Base-by-base conservation (phyloP, 2,329 filamentous ascomycete species). In the Metarhizium brunneum region DNA sequence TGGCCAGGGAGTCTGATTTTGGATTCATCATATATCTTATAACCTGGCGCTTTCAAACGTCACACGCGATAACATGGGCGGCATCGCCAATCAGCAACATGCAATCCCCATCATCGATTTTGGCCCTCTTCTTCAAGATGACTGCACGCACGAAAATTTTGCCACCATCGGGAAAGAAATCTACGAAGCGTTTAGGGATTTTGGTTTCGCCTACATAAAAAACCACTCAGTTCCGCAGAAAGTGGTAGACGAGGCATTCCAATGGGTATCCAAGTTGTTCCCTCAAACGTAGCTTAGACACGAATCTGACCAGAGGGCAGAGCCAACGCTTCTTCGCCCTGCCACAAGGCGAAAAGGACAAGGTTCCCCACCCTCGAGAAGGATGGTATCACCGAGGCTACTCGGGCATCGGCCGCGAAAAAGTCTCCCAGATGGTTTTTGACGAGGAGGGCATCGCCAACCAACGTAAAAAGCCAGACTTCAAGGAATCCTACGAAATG, bases 401-500 rank as follows among this genome's bases (percentile, higher is more conserved):
- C 57, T 68, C 66, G 32, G 63, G 64, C 47, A 61, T 64, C 47
- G 68, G 62, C 53, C 63, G 60, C 47, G 68, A 69, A 59, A 69
- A 68, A 55, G 62, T 68, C 1, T 63, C 62, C 4, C 69, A 69
- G 55, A 64, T 64, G 62, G 57, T 69, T 4, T 68, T 65, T 32
- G 65, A 68, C 45, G 49, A 63, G 18, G 60, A 60, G 29, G 57
- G 58, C 40, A 61, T 64, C 38, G 58, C 57, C 18, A 52, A 61
- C 18, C 54, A 60, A 52, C 62, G 67, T 50, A 62, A 63, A 55
- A 62, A 64, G 11, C 70, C 70, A 4, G 69, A 73, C 56, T 66
- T 68, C 35, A 72, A 73, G 59, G 71, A 74, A 59, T 71, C 69
- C 2, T 71, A 68, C 55, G 71, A 73, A 52, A 67, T 72, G n/a